Percentiles rank a stretch among this genome's conserved stretches.
Evolutionary conservation across 2,329 filamentous ascomycete genomes (phyloP).

Genomic region (Exophiala calicioides): DNA sequence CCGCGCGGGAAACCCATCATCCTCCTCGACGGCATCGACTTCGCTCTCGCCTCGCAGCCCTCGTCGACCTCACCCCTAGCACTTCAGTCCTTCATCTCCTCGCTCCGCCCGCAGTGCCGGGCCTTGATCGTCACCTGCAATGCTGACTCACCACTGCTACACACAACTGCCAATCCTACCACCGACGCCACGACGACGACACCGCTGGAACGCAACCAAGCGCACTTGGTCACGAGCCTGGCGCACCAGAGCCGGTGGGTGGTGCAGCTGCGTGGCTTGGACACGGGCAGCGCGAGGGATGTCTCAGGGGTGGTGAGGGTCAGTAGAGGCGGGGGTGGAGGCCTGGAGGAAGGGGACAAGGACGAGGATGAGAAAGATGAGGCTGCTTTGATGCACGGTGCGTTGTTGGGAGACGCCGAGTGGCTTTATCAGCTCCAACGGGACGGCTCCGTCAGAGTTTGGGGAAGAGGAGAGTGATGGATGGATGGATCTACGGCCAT

Average conservation of each 20-base stretch:
- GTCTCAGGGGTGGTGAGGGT: constrained; percentile 85
- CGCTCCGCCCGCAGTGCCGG: constrained; percentile 14
- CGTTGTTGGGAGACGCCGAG: constrained; percentile 60
- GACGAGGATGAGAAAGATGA: constrained; percentile 25
- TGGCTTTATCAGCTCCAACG: constrained; percentile 77
- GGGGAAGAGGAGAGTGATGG: constrained; percentile 73
- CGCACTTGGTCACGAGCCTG: constrained; percentile 68
- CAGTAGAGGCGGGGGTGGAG: constrained; percentile 58
- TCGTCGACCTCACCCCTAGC: constrained; percentile 8
- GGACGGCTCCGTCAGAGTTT: constrained; percentile 79
- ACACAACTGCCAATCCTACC: constrained; percentile 37
- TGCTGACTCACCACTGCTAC: constrained; percentile 73
- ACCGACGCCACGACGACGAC: constrained; percentile 52
- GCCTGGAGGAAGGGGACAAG: constrained; percentile 34
- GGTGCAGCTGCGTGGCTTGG: constrained; percentile 71
- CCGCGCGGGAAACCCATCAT: constrained; percentile 15
- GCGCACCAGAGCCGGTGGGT: constrained; percentile 76
- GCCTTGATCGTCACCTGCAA: constrained; percentile 67
- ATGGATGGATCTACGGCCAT: background rate
- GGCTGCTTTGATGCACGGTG: constrained; percentile 24
- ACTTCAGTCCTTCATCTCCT: constrained; percentile 20
- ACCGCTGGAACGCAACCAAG: constrained; percentile 68
- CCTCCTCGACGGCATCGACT: constrained; percentile 30
- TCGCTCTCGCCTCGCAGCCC: constrained; percentile 29
- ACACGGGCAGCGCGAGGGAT: constrained; percentile 86